phyloP scores from a whole-genome alignment of 1,284 basidiomycete species.

The Rhodofomes roseus region DNA sequence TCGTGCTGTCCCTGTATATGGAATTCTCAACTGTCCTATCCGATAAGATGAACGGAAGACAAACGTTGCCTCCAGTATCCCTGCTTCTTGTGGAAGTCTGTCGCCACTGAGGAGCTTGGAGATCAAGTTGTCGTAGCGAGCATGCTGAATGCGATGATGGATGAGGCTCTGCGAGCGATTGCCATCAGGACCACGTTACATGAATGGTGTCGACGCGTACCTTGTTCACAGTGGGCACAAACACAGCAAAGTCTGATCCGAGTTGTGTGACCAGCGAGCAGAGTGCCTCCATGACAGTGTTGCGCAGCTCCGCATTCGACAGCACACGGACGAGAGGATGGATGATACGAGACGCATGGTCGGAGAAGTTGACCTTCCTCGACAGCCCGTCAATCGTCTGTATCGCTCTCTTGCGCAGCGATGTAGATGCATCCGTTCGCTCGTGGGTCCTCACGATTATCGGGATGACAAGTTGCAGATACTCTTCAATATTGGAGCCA shows the following conservation, averaged over 20 bases:
- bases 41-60: constrained; percentile 20
- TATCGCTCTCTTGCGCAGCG: constrained; percentile 86
- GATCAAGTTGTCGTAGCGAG: constrained; percentile 87
- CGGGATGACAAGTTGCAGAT: constrained; percentile 94
- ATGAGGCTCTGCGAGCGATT: constrained; percentile 56
- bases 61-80: constrained; percentile 56
- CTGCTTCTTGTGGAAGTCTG: constrained; percentile 76
- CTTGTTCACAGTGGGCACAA: constrained; percentile 96
- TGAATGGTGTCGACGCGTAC: constrained; percentile 32
- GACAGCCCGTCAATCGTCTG: constrained; percentile 91
- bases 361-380: constrained; percentile 96
- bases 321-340: constrained; percentile 93
- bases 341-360: constrained; percentile 96
- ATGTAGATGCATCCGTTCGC: constrained; percentile 70
- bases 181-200: not conserved
- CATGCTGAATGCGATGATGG: constrained; percentile 79
- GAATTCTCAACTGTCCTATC: not conserved
- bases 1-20: constrained; percentile 45
- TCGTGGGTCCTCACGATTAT: constrained; percentile 94
- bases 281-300: constrained; percentile 90
- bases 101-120: constrained; percentile 91
- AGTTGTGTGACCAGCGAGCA: constrained; percentile 92
- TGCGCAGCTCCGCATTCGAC: constrained; percentile 78
- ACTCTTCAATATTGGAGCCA: constrained; percentile 96
- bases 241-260: constrained; percentile 95